A percentile compares a stretch with the other conserved stretches of the same genome.
phyloP scores from a whole-genome alignment of 176 grass and related monocot species.

The Musa schizocarpa region DNA sequence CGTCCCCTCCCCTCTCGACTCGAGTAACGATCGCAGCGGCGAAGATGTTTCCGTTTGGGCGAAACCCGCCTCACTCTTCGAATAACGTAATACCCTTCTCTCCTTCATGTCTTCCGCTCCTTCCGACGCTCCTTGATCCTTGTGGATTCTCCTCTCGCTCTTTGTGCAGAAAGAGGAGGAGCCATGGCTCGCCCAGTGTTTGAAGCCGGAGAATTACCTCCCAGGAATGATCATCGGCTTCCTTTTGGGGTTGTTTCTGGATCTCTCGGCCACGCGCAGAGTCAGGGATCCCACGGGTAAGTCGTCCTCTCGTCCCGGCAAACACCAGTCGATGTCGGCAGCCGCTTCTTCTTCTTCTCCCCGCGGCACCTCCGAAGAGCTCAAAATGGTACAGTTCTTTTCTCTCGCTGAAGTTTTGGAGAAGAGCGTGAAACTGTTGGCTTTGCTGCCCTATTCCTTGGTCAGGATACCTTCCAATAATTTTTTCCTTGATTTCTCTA shows the following conservation, averaged over 20 bases:
- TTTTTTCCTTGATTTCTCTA: not conserved
- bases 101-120: too few species aligned
- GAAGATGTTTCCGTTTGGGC: too few species aligned
- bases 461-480: not conserved
- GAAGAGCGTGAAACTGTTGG: not conserved
- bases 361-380: conserved; percentile 39
- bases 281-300: conserved; percentile 16
- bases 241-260: conserved; percentile 55
- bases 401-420: not conserved
- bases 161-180: conserved; percentile 30
- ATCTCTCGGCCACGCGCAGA: conserved; percentile 44
- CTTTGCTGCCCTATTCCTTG: not conserved
- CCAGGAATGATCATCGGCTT: conserved; percentile 72
- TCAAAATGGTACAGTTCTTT: conserved; percentile 58
- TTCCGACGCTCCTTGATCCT: too few species aligned
- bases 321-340: conserved; percentile 14
- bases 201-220: conserved; percentile 57
- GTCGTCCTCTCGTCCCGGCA: conserved; percentile 28
- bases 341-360: conserved; percentile 10
- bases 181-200: conserved; percentile 67
- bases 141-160: not conserved
- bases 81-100: too few species aligned
- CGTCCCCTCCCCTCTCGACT: too few species aligned
- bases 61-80: too few species aligned
- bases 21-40: too few species aligned